Base-by-base conservation (phyloP, 2,329 filamentous ascomycete genomes). In the Meredithiella fracta region DNA sequence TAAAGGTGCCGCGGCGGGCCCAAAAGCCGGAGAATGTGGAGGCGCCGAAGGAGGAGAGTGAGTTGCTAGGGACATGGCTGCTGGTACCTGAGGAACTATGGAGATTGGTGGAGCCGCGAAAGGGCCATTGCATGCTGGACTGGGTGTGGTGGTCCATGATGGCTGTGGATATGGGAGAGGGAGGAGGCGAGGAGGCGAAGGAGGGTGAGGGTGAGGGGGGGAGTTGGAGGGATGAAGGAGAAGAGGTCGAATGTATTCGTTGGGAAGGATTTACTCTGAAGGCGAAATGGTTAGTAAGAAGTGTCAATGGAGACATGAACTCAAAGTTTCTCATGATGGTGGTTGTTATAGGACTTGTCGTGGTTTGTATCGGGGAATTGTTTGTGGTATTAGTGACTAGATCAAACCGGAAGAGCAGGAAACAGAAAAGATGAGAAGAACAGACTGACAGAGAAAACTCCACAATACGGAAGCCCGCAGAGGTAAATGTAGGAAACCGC, bases 81-180 rank as follows among this genome's bases (percentile, higher is more conserved):
- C 57, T 53, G 20, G 53, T 51, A n/a, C 47, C 29, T 3, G 58
- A 52, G 55, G 29, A 42, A 26, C 40, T 50, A 31, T 53, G 47
- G n/a, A 57, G 25, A 23, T 54, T 54, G 3, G 54, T 51, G 55
- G 47, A 58, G 50, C 54, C 54, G 17, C 56, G 59, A 26, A 60
- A 60, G n/a, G 59, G 59, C 58, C 58, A 60, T 42, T 58, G 59
- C 29, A 58, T 54, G 14, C 53, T 59, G 25, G 56, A 51, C 8
- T 56, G 40, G 25, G 42, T 52, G 22, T n/a, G 50, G 15, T 29
- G 38, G 17, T 55, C 53, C 53, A 55, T 55, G 29, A 5, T 53
- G 31, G 23, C 14, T 26, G 47, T 51, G 25, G 15, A 17, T n/a
- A 22, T 20, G n/a, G 47, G 23, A 17, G 51, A 44, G 17, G 29